Percentiles rank a stretch among this genome's conserved stretches.
Evolutionary conservation across 257 asterid species (phyloP).

Genomic region (Penstemon barbatus): DNA sequence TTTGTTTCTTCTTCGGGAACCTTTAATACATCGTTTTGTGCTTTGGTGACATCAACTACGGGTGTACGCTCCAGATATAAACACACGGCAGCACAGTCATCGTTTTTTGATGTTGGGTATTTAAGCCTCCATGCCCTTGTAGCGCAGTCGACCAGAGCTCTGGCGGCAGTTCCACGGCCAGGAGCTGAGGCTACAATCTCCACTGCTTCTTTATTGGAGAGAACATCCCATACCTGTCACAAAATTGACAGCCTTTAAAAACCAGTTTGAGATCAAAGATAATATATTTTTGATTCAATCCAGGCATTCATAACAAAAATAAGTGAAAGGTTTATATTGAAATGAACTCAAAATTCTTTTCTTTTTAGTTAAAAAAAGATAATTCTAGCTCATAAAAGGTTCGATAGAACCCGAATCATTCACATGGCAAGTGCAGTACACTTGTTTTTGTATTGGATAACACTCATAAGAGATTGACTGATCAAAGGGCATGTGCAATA

Average conservation of each 20-base stretch:
- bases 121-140: conserved; percentile 97
- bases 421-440: too few relatives aligned
- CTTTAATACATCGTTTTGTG: conserved; percentile 25
- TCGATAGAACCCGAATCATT: too few relatives aligned
- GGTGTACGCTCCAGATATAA: conserved; percentile 53
- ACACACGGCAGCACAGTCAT: conserved; percentile 95
- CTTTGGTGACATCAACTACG: conserved; percentile 22
- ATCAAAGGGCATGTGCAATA: too few relatives aligned
- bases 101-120: conserved; percentile 95
- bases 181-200: conserved; percentile 94
- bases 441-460: too few relatives aligned
- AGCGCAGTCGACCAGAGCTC: conserved; percentile 95
- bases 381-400: neutral
- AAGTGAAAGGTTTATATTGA: neutral
- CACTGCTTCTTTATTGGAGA: conserved; percentile 91
- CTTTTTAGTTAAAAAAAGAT: neutral
- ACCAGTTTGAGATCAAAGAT: neutral
- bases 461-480: too few relatives aligned
- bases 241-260: conserved; percentile 15
- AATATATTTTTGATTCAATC: neutral
- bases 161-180: conserved; percentile 70
- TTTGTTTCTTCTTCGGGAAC: conserved; percentile 36
- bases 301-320: too few relatives aligned
- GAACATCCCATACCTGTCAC: conserved; percentile 95
- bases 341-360: neutral